Evolutionary conservation across 1,284 basidiomycete genomes (phyloP).

Genomic region (Pseudozyma sp.): DNA sequence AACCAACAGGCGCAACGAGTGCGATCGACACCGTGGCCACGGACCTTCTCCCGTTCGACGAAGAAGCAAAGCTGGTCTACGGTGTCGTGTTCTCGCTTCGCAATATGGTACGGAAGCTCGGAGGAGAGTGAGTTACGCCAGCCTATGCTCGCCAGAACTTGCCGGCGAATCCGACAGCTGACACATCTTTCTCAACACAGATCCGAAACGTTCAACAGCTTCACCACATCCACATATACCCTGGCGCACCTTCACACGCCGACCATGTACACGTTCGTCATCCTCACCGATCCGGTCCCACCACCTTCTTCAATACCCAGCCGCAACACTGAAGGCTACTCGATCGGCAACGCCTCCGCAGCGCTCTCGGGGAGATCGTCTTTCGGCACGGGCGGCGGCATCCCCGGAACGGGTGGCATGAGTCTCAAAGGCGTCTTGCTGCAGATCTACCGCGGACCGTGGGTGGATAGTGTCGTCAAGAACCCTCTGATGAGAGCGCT

Average conservation of each 20-base stretch:
- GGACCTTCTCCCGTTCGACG: conserved; percentile 79
- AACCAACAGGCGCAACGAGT: conserved; percentile 9
- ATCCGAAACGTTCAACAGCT: conserved; percentile 85
- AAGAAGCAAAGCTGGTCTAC: conserved; percentile 97
- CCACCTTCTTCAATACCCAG: conserved; percentile 49
- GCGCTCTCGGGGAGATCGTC: conserved; percentile 28
- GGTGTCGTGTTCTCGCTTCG: conserved; percentile 90
- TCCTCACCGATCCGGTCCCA: conserved; percentile 87
- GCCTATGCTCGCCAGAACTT: not conserved
- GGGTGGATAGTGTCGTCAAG: conserved; percentile 89
- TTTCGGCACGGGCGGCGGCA: conserved; percentile 54
- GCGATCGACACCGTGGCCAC: conserved; percentile 19
- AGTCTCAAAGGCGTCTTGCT: conserved; percentile 81
- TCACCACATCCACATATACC: conserved; percentile 90
- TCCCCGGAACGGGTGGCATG: conserved; percentile 66
- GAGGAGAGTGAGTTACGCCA: conserved; percentile 45
- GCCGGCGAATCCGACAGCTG: not conserved
- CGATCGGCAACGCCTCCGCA: conserved; percentile 36
- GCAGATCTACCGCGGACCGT: conserved; percentile 90
- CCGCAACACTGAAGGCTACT: conserved; percentile 40
- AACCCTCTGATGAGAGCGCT: conserved; percentile 80
- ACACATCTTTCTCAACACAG: conserved; percentile 7
- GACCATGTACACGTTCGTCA: conserved; percentile 93
- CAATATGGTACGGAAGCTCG: conserved; percentile 93
- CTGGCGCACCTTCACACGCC: conserved; percentile 91